These are phyloP conservation scores for Colletotrichum agaves DNA, from an alignment of 2,329 filamentous ascomycete species.

Conservation along the genomic window DNA sequence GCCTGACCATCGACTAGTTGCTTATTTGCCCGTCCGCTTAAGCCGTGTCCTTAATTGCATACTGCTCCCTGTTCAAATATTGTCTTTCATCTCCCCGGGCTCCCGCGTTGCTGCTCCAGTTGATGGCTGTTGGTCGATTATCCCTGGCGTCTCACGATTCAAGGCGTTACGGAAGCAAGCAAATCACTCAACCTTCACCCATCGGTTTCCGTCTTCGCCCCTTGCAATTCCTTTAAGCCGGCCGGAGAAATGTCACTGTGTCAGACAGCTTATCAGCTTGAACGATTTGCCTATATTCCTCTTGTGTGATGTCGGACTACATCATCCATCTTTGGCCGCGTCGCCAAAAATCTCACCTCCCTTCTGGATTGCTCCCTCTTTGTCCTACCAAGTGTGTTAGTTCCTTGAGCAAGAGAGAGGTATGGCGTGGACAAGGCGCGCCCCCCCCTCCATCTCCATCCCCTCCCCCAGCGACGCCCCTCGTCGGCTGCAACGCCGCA, in stretches of 20 bases:
- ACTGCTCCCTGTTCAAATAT: conserved; percentile 14
- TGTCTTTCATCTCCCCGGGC: neutral
- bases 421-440: neutral
- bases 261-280: neutral
- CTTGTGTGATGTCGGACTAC: neutral
- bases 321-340: neutral
- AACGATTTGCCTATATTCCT: neutral
- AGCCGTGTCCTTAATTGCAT: conserved; percentile 17
- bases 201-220: neutral
- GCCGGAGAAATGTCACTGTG: no score
- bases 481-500: conserved; percentile 33
- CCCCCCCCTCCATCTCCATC: conserved; percentile 29
- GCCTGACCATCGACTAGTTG: conserved; percentile 17
- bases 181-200: neutral
- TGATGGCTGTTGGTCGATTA: conserved; percentile 15
- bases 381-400: conserved; percentile 7
- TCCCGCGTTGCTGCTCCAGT: neutral
- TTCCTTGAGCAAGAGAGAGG: neutral
- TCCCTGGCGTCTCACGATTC: conserved; percentile 18
- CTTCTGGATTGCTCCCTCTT: neutral
- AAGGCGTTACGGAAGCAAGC: neutral
- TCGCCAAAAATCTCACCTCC: neutral
- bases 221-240: neutral
- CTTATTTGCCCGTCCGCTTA: conserved; percentile 35
- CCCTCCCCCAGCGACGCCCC: conserved; percentile 29